phyloP scores from a whole-genome alignment of 306 rosid genomes.

The Rubus parviflorus region DNA sequence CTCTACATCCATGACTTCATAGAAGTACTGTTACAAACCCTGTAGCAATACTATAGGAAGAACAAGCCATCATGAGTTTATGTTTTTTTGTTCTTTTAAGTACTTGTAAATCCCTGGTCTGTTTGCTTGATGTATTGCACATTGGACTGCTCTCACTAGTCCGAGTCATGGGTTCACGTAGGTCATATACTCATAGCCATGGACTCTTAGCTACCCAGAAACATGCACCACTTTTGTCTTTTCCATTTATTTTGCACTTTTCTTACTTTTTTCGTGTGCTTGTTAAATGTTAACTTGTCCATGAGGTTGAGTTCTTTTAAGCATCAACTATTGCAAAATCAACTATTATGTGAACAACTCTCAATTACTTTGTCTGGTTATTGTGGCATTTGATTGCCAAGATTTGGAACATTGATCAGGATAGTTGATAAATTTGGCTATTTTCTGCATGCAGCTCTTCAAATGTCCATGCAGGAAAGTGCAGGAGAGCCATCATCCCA shows the following conservation, averaged over 20 bases:
- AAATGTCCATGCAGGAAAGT: constrained; percentile 45
- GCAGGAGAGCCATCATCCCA: constrained; percentile 11
- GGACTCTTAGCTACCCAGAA: neutral
- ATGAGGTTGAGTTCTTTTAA: neutral
- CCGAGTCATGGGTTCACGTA: neutral
- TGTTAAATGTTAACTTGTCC: neutral
- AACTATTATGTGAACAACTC: neutral
- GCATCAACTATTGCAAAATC: neutral
- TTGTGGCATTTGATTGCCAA: neutral
- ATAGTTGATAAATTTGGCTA: neutral
- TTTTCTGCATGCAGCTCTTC: constrained; percentile 35
- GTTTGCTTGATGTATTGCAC: neutral
- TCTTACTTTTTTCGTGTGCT: neutral
- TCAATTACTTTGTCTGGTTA: neutral
- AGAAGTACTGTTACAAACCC: neutral
- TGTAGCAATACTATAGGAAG: neutral
- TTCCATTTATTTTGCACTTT: neutral
- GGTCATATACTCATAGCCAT: constrained; percentile 11
- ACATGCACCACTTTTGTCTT: neutral
- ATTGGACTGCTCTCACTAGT: neutral
- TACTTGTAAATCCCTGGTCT: neutral
- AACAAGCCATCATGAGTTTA: neutral
- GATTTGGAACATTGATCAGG: neutral
- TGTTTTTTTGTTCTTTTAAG: neutral
- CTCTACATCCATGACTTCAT: neutral